Evolutionary conservation across 352 stramenopile genomes (phyloP).

Genomic region (Globisporangium emineosum): DNA sequence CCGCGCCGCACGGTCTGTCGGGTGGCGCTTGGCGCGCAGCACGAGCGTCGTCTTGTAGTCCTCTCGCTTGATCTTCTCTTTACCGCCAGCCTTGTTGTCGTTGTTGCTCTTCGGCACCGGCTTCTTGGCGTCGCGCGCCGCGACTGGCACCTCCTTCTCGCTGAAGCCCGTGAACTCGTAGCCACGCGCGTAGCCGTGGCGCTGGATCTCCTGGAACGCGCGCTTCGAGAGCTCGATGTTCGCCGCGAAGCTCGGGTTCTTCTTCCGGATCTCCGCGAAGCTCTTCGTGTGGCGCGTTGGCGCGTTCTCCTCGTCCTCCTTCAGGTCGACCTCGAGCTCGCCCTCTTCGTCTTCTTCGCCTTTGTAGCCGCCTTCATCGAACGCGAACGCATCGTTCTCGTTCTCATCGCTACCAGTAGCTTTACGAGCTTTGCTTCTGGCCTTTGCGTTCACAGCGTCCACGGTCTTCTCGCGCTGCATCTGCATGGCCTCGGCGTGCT

Average conservation of each 20-base stretch:
- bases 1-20: constrained; percentile 14
- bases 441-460: neutral
- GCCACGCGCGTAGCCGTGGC: constrained; percentile 51
- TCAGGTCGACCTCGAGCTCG: neutral
- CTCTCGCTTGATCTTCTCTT: constrained; percentile 21
- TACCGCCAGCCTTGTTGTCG: constrained; percentile 5
- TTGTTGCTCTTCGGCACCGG: constrained; percentile 14
- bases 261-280: constrained; percentile 31
- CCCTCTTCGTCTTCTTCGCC: neutral
- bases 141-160: constrained; percentile 26
- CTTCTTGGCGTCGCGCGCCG: constrained; percentile 11
- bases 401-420: neutral
- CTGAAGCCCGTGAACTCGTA: constrained; percentile 56
- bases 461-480: constrained; percentile 24
- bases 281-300: constrained; percentile 27
- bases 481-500: constrained; percentile 30
- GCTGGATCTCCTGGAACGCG: constrained; percentile 53
- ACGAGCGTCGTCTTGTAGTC: constrained; percentile 52
- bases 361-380: neutral
- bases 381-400: neutral
- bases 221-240: constrained; percentile 42
- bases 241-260: constrained; percentile 47
- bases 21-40: constrained; percentile 30
- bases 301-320: constrained; percentile 14
- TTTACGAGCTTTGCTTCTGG: neutral